Percentiles rank a stretch among this genome's conserved stretches.
Evolutionary conservation across 225 moss, liverwort and hornwort species (phyloP).

Genomic region (Lunularia cruciata): DNA sequence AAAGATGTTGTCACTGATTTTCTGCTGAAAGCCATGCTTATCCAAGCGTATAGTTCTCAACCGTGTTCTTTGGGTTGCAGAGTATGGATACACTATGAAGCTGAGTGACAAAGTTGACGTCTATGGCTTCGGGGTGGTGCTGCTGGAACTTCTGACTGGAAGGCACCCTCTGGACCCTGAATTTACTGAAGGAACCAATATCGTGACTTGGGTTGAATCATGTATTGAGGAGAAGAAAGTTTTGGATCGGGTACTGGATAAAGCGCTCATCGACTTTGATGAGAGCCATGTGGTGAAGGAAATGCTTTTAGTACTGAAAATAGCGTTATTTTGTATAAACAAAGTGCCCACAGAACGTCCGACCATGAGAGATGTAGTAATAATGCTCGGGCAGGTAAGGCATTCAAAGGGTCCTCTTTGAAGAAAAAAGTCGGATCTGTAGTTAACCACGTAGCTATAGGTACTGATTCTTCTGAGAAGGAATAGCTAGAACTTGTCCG

Average conservation of each 20-base stretch:
- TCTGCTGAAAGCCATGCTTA: not conserved
- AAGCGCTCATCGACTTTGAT: slow-evolving; percentile 3
- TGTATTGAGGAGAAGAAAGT: not conserved
- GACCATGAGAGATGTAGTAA: slow-evolving; percentile 34
- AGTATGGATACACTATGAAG: slow-evolving; percentile 25
- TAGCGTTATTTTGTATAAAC: slow-evolving; percentile 24
- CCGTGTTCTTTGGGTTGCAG: slow-evolving; percentile 13
- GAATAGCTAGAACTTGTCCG: too few species aligned
- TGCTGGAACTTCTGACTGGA: slow-evolving; percentile 40
- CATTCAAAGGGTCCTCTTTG: too few species aligned
- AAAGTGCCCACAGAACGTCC: slow-evolving; percentile 22
- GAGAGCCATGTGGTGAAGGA: slow-evolving; percentile 4
- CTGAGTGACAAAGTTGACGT: slow-evolving; percentile 40
- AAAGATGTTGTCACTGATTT: not conserved
- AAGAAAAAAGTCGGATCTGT: too few species aligned
- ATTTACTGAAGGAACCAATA: slow-evolving; percentile 22
- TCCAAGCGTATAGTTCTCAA: not conserved
- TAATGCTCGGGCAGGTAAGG: not conserved
- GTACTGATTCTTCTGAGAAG: too few species aligned
- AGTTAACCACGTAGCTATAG: too few species aligned
- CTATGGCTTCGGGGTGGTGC: slow-evolving; percentile 41
- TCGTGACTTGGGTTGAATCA: slow-evolving; percentile 25
- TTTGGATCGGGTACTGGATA: slow-evolving; percentile 18
- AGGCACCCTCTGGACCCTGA: slow-evolving; percentile 28
- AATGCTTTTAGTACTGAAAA: slow-evolving; percentile 19